These are phyloP conservation scores for Debaryomyces hansenii DNA, from an alignment of 805 yeast genomes.

Conservation along the genomic window DNA sequence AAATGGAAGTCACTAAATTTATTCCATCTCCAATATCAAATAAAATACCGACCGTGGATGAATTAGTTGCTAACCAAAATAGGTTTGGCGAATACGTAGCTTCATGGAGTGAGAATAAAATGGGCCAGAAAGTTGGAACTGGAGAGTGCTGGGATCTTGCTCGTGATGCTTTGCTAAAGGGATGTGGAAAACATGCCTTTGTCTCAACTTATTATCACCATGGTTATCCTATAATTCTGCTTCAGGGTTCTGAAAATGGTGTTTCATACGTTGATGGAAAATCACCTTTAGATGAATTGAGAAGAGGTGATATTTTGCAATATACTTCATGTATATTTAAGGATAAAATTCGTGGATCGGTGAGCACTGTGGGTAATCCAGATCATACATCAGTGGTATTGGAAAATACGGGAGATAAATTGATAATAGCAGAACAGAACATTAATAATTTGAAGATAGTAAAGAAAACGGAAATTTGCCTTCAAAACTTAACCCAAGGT, in stretches of 20 bases:
- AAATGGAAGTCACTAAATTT: conserved; percentile 29
- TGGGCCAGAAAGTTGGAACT: conserved; percentile 49
- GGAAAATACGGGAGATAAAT: conserved; percentile 23
- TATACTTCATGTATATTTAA: conserved; percentile 42
- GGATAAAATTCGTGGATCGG: conserved; percentile 30
- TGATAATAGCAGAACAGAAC: conserved; percentile 51
- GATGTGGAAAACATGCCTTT: conserved; percentile 60
- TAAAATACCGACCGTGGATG: conserved; percentile 28
- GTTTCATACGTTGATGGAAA: conserved; percentile 13
- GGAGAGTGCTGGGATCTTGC: conserved; percentile 69
- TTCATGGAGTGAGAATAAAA: conserved; percentile 51
- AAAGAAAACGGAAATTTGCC: conserved; percentile 33
- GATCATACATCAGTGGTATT: conserved; percentile 49
- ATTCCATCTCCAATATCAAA: conserved; percentile 44
- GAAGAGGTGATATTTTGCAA: conserved; percentile 59
- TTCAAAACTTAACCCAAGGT: conserved; percentile 43
- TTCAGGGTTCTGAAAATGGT: conserved; percentile 18
- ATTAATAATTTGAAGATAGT: conserved; percentile 45
- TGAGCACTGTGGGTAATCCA: conserved; percentile 49
- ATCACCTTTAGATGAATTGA: conserved; percentile 38
- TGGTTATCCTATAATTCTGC: conserved; percentile 42
- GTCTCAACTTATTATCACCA: conserved; percentile 48
- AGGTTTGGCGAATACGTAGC: conserved; percentile 54
- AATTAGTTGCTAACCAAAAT: conserved; percentile 32
- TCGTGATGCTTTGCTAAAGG: conserved; percentile 50